A percentile compares a stretch with the other conserved stretches of the same genome.
Evolutionary conservation across 495 filamentous ascomycete genomes (phyloP).

Genomic region (Lichina pygmaea): DNA sequence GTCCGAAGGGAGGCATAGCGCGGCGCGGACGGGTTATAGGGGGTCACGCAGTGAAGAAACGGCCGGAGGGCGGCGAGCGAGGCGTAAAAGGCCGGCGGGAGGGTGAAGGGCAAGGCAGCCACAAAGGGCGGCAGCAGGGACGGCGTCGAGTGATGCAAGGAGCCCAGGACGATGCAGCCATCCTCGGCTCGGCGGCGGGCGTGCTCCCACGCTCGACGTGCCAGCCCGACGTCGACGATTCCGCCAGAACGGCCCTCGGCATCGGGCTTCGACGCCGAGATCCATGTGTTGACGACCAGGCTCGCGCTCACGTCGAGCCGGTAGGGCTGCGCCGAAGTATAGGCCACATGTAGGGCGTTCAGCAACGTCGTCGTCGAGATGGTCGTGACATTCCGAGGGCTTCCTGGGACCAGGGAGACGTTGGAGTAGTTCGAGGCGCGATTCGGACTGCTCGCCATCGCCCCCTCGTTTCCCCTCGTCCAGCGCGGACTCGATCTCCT

Average conservation of each 20-base stretch:
- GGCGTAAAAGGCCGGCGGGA: conserved; percentile 45
- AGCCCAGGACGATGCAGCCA: conserved; percentile 71
- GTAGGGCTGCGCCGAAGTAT: conserved; percentile 56
- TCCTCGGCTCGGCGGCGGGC: conserved; percentile 84
- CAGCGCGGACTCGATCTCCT: too few species aligned
- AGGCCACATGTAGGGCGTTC: conserved; percentile 74
- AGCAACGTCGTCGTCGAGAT: conserved; percentile 81
- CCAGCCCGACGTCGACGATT: conserved; percentile 54
- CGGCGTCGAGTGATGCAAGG: conserved; percentile 68
- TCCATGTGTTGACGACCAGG: conserved; percentile 85
- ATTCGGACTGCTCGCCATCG: conserved; percentile 39
- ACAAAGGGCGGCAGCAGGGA: conserved; percentile 65
- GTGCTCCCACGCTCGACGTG: conserved; percentile 83
- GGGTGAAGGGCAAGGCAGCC: conserved; percentile 45
- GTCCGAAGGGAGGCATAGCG: conserved; percentile 60
- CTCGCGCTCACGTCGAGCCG: conserved; percentile 75
- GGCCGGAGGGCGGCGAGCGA: conserved; percentile 57
- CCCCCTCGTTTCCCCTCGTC: conserved; percentile 1
- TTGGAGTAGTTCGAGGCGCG: conserved; percentile 75
- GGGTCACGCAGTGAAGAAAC: conserved; percentile 66
- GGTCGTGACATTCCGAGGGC: conserved; percentile 33
- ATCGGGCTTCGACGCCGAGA: conserved; percentile 40
- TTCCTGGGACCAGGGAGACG: conserved; percentile 31
- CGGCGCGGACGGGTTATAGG: conserved; percentile 64
- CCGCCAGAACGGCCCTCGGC: conserved; percentile 42